Conservation (phyloP, 768 basidiomycete species). For the Hemileccinum impolitum region DNA sequence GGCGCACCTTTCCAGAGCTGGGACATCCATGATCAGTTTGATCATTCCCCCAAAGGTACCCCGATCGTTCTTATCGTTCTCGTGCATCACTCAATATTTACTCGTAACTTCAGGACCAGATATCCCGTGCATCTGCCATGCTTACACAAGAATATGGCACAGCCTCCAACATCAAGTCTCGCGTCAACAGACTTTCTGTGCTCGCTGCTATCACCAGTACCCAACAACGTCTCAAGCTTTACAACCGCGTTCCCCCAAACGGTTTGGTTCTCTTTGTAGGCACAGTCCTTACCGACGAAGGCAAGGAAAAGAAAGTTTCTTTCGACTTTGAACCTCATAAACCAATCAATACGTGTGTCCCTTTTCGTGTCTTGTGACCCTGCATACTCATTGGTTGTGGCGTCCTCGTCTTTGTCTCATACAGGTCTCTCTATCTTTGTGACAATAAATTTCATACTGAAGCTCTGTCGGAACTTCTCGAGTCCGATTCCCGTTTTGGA, state of each 20-base stretch:
- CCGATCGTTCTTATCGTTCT: conserved; percentile 13
- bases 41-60: conserved; percentile 91
- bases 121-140: conserved; percentile 92
- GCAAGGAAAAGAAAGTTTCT: conserved; percentile 98
- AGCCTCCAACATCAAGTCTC: conserved; percentile 99
- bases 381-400: background rate
- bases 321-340: conserved; percentile 99
- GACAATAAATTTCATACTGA: conserved; percentile 99
- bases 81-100: background rate
- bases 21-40: conserved; percentile 98
- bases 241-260: conserved; percentile 94
- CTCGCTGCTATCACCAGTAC: conserved; percentile 98
- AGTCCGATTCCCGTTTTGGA: conserved; percentile 95
- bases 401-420: conserved; percentile 1
- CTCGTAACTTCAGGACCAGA: conserved; percentile 68
- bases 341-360: conserved; percentile 92
- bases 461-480: conserved; percentile 91
- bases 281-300: conserved; percentile 96
- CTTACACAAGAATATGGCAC: conserved; percentile 98
- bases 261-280: conserved; percentile 98
- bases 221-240: conserved; percentile 95
- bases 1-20: conserved; percentile 54
- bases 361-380: background rate
- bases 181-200: conserved; percentile 96
- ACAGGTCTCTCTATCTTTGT: conserved; percentile 93